Evolutionary conservation across 164 flowering plant species (phyloP).

Genomic region (Aristolochia californica): DNA sequence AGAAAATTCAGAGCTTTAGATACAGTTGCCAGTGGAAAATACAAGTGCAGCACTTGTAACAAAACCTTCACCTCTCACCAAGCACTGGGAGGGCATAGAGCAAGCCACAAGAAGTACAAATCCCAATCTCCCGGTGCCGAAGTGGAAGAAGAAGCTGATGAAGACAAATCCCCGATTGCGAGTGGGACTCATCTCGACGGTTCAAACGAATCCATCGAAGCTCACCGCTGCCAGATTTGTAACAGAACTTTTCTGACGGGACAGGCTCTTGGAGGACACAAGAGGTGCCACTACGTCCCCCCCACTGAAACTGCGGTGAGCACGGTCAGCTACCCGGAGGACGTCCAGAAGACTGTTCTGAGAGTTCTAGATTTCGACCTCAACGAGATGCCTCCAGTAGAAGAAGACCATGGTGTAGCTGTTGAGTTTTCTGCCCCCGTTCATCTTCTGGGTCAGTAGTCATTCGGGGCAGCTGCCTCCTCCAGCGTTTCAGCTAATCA

Average conservation of each 20-base stretch:
- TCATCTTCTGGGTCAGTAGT: no score
- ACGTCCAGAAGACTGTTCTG: constrained; percentile 5
- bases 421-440: no score
- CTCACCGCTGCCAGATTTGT: constrained; percentile 26
- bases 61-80: constrained; percentile 43
- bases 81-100: constrained; percentile 67
- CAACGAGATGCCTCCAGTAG: constrained; percentile 35
- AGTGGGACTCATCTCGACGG: no score
- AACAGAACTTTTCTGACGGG: constrained; percentile 24
- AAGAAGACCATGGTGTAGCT: no score
- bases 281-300: constrained; percentile 22
- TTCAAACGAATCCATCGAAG: not conserved
- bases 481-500: no score
- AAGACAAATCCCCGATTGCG: not conserved
- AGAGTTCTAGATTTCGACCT: constrained; percentile 31
- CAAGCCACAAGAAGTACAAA: constrained; percentile 42
- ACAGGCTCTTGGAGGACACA: constrained; percentile 37
- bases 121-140: not conserved
- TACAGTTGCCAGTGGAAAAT: constrained; percentile 1
- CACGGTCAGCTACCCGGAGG: constrained; percentile 8
- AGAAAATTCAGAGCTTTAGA: constrained; percentile 22
- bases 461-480: no score
- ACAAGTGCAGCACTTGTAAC: constrained; percentile 33
- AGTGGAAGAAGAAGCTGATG: not conserved
- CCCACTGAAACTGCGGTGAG: constrained; percentile 7